phyloP scores from a whole-genome alignment of 1,284 basidiomycete species.

The Lentinula novae-zelandiae region DNA sequence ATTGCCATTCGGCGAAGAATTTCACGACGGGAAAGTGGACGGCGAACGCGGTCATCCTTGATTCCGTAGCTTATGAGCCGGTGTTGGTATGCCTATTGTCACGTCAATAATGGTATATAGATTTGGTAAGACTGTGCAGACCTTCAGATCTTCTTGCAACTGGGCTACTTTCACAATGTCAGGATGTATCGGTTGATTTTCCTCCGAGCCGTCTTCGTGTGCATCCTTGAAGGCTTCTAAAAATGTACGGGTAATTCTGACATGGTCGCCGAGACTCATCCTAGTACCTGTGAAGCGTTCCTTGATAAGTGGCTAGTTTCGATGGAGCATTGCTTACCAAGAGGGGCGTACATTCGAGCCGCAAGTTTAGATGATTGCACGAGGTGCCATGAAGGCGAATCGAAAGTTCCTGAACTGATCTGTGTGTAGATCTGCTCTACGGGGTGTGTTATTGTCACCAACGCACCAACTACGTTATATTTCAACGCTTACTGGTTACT shows the following conservation, averaged over 20 bases:
- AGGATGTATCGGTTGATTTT: conserved; percentile 21
- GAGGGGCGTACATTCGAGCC: conserved; percentile 74
- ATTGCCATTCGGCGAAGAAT: conserved; percentile 64
- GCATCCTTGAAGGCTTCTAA: conserved; percentile 68
- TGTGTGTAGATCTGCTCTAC: conserved; percentile 53
- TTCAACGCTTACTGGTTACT: conserved; percentile 39
- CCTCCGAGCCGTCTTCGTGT: conserved; percentile 24
- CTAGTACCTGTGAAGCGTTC: conserved; percentile 79
- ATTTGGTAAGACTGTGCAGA: conserved; percentile 24
- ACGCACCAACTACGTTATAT: neutral
- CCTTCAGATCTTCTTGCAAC: conserved; percentile 62
- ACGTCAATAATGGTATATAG: conserved; percentile 1
- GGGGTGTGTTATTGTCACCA: neutral
- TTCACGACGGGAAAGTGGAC: conserved; percentile 50
- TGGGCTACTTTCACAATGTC: conserved; percentile 32
- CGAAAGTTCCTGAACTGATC: conserved; percentile 74
- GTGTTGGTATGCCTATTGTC: conserved; percentile 67
- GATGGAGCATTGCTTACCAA: conserved; percentile 50
- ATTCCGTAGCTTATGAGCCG: conserved; percentile 59
- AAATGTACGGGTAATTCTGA: conserved; percentile 70
- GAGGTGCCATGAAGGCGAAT: conserved; percentile 79
- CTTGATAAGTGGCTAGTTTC: conserved; percentile 47
- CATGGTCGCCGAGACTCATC: conserved; percentile 79
- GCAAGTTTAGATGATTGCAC: conserved; percentile 74
- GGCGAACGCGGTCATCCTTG: conserved; percentile 79